phyloP scores from a whole-genome alignment of 164 flowering plant species.

The Nelumbo lutea region DNA sequence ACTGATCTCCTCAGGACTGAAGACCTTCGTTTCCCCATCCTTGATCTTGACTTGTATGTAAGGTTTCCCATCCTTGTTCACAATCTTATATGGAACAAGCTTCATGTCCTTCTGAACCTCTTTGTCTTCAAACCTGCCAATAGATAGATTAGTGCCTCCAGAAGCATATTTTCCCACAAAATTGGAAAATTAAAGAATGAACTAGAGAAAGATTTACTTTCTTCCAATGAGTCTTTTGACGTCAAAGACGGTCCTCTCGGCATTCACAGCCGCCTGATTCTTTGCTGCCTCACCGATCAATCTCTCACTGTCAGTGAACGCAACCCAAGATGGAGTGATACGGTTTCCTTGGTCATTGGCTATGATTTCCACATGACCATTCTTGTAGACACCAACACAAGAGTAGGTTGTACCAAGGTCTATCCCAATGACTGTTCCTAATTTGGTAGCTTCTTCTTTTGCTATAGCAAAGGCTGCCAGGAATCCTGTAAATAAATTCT shows the following conservation, averaged over 20 bases:
- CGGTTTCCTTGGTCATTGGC: conserved; percentile 4
- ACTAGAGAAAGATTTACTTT: neutral
- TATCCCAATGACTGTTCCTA: too few relatives aligned
- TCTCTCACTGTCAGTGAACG: neutral
- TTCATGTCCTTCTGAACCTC: conserved; percentile 41
- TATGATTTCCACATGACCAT: neutral
- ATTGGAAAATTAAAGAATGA: too few relatives aligned
- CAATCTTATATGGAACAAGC: conserved; percentile 36
- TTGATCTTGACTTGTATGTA: conserved; percentile 34
- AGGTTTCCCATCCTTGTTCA: conserved; percentile 43
- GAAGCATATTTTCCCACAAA: neutral
- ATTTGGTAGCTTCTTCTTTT: too few relatives aligned
- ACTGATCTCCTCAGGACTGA: conserved; percentile 37
- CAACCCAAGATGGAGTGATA: conserved; percentile 3
- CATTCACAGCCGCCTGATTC: conserved; percentile 1
- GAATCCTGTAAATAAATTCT: too few relatives aligned
- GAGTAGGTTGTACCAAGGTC: too few relatives aligned
- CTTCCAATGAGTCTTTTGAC: conserved; percentile 3
- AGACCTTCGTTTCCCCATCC: conserved; percentile 37
- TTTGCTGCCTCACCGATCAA: conserved; percentile 2
- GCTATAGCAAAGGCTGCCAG: too few relatives aligned
- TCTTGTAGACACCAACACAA: too few relatives aligned
- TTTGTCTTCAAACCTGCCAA: conserved; percentile 26
- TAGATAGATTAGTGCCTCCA: neutral
- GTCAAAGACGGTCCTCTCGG: neutral